These are phyloP conservation scores for Stagonosporopsis vannaccii DNA, from an alignment of 2,329 filamentous ascomycete species.

Conservation along the genomic window DNA sequence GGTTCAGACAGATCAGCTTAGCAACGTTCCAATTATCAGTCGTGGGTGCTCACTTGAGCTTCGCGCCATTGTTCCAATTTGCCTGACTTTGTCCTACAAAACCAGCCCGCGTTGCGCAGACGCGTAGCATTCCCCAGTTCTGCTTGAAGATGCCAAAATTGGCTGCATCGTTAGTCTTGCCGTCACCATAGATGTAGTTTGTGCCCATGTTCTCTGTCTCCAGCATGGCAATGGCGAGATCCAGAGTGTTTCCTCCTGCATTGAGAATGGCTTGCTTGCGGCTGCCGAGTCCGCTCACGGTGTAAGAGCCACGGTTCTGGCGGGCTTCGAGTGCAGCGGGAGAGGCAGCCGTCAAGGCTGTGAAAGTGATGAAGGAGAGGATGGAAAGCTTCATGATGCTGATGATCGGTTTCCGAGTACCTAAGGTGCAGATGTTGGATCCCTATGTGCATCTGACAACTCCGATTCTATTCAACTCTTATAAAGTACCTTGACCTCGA, in stretches of 20 bases:
- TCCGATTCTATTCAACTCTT: not conserved
- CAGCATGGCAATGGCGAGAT: not conserved
- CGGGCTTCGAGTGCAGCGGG: not conserved
- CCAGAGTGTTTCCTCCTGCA: not conserved
- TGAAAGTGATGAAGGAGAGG: not conserved
- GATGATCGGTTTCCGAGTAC: too few species aligned
- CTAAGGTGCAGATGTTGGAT: not conserved
- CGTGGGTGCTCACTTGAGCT: not conserved
- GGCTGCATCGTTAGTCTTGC: slow-evolving; percentile 2
- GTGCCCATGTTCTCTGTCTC: not conserved
- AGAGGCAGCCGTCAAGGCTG: not conserved
- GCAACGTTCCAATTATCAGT: not conserved
- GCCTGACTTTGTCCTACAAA: not conserved
- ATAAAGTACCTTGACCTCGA: not conserved
- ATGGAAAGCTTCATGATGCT: not conserved
- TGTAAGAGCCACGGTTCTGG: not conserved
- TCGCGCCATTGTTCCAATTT: not conserved
- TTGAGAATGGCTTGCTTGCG: not conserved
- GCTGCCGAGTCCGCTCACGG: not conserved
- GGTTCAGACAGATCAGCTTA: not conserved
- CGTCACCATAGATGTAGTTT: not conserved
- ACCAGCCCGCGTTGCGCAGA: not conserved
- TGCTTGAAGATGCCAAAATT: slow-evolving; percentile 8
- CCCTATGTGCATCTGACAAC: too few species aligned
- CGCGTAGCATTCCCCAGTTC: not conserved